Evolutionary conservation across 495 filamentous ascomycete species (phyloP).

Genomic region (Xylaria curta): DNA sequence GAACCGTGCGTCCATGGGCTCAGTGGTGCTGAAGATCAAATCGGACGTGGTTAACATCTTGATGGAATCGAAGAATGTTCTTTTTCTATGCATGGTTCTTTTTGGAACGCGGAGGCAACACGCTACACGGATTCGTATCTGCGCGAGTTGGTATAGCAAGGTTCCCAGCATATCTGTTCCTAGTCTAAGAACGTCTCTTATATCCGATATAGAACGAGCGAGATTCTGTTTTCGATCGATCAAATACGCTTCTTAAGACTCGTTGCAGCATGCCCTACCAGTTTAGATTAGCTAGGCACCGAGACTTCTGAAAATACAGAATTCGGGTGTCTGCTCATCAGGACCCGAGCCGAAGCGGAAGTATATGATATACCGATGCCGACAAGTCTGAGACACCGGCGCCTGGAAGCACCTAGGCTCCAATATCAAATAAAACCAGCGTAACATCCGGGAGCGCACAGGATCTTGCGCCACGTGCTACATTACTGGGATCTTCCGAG

Average conservation of each 20-base stretch:
- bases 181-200: background rate
- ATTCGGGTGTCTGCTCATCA: background rate
- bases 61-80: background rate
- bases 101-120: background rate
- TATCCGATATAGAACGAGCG: background rate
- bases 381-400: background rate
- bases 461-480: background rate
- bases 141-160: background rate
- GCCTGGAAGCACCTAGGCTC: background rate
- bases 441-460: background rate
- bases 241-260: background rate
- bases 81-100: background rate
- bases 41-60: background rate
- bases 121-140: constrained; percentile 16
- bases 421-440: constrained; percentile 6
- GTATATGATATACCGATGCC: constrained; percentile 2
- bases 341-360: constrained; percentile 1
- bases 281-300: background rate
- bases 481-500: background rate
- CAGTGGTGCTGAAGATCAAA: background rate
- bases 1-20: background rate
- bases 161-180: background rate
- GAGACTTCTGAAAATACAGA: background rate
- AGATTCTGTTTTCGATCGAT: background rate
- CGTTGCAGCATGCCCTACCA: background rate